A percentile compares a stretch with the other conserved stretches of the same genome.
Evolutionary conservation across 2,329 filamentous ascomycete genomes (phyloP).

Genomic region (Colletotrichum caudatum): DNA sequence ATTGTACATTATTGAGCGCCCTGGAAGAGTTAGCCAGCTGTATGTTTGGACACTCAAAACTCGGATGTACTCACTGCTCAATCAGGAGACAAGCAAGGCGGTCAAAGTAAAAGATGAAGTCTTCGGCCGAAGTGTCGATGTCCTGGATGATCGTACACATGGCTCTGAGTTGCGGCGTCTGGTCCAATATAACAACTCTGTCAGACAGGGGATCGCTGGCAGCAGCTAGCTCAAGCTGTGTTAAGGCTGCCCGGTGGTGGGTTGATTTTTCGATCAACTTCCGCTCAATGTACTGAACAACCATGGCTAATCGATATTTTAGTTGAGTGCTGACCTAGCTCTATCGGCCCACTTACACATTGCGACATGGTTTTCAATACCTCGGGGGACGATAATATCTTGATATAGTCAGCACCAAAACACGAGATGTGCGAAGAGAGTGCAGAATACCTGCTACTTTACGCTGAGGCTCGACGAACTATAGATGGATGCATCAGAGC

Average conservation of each 20-base stretch:
- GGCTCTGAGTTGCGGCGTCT: slow-evolving; percentile 83
- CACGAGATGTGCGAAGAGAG: neutral
- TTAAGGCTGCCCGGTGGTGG: slow-evolving; percentile 83
- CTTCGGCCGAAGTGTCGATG: slow-evolving; percentile 81
- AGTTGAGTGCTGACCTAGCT: neutral
- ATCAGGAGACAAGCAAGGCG: slow-evolving; percentile 86
- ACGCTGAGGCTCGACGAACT: slow-evolving; percentile 90
- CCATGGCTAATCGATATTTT: slow-evolving; percentile 73
- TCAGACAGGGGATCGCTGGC: slow-evolving; percentile 79
- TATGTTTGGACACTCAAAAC: no score
- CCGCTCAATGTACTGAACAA: slow-evolving; percentile 91
- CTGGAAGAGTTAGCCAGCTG: slow-evolving; percentile 54
- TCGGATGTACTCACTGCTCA: slow-evolving; percentile 70
- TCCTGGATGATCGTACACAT: slow-evolving; percentile 94
- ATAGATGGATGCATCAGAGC: neutral
- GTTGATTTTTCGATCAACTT: slow-evolving; percentile 88
- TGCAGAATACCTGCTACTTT: slow-evolving; percentile 76
- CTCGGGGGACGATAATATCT: slow-evolving; percentile 95
- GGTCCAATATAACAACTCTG: slow-evolving; percentile 79
- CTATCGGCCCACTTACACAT: slow-evolving; percentile 68
- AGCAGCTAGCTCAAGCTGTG: slow-evolving; percentile 78
- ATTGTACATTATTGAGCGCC: slow-evolving; percentile 82
- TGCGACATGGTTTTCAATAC: slow-evolving; percentile 93
- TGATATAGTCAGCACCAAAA: slow-evolving; percentile 39
- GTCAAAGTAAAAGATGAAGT: slow-evolving; percentile 99